These are phyloP conservation scores for Trichoderma sp. DNA, from an alignment of 2,329 filamentous ascomycete species.

Conservation along the genomic window DNA sequence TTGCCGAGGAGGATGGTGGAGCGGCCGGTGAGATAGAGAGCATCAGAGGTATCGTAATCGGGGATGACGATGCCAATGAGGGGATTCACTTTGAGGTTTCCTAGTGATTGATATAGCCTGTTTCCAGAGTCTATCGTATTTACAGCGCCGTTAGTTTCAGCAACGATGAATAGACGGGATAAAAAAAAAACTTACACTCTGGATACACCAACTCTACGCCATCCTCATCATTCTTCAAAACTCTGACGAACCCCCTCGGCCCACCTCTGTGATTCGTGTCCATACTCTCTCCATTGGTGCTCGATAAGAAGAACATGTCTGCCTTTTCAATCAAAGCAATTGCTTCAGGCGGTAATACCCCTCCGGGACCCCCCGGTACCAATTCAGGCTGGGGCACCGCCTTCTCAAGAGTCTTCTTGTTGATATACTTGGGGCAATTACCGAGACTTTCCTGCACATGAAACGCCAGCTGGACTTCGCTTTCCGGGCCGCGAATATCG, in stretches of 20 bases:
- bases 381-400: constrained; percentile 48
- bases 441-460: constrained; percentile 70
- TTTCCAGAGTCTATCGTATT: constrained; percentile 64
- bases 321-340: constrained; percentile 58
- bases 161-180: background rate
- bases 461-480: constrained; percentile 55
- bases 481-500: constrained; percentile 37
- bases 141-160: background rate
- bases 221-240: constrained; percentile 54
- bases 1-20: constrained; percentile 64
- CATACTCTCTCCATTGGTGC: constrained; percentile 65
- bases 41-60: constrained; percentile 68
- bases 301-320: constrained; percentile 78
- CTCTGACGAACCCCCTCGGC: constrained; percentile 66
- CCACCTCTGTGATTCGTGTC: constrained; percentile 83
- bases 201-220: constrained; percentile 64
- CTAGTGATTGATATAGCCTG: constrained; percentile 76
- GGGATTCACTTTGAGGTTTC: constrained; percentile 68
- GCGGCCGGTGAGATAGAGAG: constrained; percentile 70
- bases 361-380: constrained; percentile 33
- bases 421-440: constrained; percentile 86
- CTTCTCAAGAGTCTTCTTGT: constrained; percentile 62
- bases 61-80: constrained; percentile 68
- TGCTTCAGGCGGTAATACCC: constrained; percentile 50
- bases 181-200: constrained; percentile 51